phyloP scores from a whole-genome alignment of 108 stramenopile genomes.

The Pseudonitzschia delicatissima region DNA sequence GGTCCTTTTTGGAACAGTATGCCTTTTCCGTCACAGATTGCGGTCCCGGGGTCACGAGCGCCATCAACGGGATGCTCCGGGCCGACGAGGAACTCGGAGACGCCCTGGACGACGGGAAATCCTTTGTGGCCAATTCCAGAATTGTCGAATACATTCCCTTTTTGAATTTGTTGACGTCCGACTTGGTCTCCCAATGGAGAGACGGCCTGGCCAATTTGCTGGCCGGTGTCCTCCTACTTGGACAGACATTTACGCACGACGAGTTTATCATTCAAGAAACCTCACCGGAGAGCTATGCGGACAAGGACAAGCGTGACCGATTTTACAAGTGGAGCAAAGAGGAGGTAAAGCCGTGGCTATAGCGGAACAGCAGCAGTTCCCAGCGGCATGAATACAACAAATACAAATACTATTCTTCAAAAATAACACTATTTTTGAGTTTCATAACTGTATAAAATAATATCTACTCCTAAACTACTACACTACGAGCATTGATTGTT shows the following conservation, averaged over 20 bases:
- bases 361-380: no score
- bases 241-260: conserved; percentile 5
- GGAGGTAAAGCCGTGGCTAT: background rate
- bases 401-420: no score
- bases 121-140: conserved; percentile 18
- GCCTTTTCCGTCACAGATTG: conserved; percentile 15
- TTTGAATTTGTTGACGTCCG: background rate
- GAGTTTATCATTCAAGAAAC: conserved; percentile 18
- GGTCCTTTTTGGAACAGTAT: conserved; percentile 1
- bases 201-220: background rate
- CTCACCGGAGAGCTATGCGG: conserved; percentile 14
- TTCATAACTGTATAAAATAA: no score
- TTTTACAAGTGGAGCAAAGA: conserved; percentile 19
- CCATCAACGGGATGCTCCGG: conserved; percentile 23
- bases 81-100: conserved; percentile 20
- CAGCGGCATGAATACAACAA: no score
- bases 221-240: background rate
- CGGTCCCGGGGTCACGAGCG: conserved; percentile 17
- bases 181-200: conserved; percentile 1
- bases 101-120: conserved; percentile 20
- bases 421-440: no score
- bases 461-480: no score
- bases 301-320: conserved; percentile 1
- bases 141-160: background rate
- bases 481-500: no score